Base-by-base conservation (phyloP, 176 grass and related monocot species). In the Alopecurus myosuroides region DNA sequence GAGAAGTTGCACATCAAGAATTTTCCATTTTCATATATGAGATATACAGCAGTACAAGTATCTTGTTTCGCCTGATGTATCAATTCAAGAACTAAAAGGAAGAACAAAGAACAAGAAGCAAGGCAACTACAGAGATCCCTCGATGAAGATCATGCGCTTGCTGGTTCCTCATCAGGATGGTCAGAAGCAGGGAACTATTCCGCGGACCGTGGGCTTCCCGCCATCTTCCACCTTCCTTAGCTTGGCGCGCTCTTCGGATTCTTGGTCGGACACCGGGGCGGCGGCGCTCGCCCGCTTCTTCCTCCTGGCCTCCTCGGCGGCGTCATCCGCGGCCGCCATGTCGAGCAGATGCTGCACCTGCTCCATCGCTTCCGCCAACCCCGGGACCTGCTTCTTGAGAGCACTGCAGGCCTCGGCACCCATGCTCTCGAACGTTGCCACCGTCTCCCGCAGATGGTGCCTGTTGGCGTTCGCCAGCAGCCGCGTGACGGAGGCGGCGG, bases 381-480 rank as follows among this genome's bases (percentile, higher is more conserved):
- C 84, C 3, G 75, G 75, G 51, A 79, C 36, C 4, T 42, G 33
- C 7, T 85, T 45, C 23, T 23, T 40, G 46, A 85, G 45, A 46
- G 42, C 46, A 34, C 0, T 42, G 63, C 51, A 14, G 3, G 36
- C 53, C 53, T 57, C 53, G 53, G 53, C 2, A 57, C 9, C n/a
- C 53, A 25, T 57, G 53, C 53, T 22, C 35, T 69, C 26, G 4
- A 69, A 42, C 61, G 19, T 2, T 12, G 70, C 69, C 75, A 42
- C 22, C 4, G 78, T 85, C 63, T 78, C 49, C 19, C 84, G 25
- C 63, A 78, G 63, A 19, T 85, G 62, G 19, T 39, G 84, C 75
- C 18, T 17, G 18, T 62, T 57, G 4, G 26, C 74, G 25, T 74
- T 36, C 26, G 63, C 84, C 49, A 79, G 50, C 49, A 26, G 70